Conservation (phyloP, 495 filamentous ascomycete genomes). For the Wilcoxina mikolae region DNA sequence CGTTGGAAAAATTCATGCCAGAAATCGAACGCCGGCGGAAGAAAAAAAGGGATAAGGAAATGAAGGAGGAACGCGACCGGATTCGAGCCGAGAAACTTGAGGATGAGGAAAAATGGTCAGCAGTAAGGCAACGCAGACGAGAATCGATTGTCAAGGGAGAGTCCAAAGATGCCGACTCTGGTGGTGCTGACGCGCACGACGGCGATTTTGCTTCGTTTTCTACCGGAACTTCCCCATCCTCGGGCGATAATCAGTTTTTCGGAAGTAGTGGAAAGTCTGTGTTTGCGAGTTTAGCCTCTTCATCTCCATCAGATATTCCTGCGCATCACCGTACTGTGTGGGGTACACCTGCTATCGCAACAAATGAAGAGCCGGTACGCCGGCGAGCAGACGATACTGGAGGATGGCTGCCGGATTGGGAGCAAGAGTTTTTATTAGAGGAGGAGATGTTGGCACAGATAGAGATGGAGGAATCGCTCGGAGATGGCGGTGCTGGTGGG, state of each 20-base stretch:
- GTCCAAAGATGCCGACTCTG: conserved; percentile 29
- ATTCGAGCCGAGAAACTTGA: conserved; percentile 54
- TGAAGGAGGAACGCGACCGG: conserved; percentile 78
- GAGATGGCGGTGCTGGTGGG: conserved; percentile 1
- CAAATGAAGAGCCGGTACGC: not conserved
- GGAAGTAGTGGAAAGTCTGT: too few species aligned
- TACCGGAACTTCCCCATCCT: not conserved
- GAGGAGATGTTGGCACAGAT: conserved; percentile 2
- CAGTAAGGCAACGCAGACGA: conserved; percentile 26
- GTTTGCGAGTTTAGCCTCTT: too few species aligned
- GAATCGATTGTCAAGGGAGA: conserved; percentile 23
- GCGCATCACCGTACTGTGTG: conserved; percentile 13
- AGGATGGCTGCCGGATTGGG: conserved; percentile 23
- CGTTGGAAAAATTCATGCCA: conserved; percentile 53
- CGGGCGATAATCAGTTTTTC: too few species aligned
- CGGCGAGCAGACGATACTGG: conserved; percentile 3
- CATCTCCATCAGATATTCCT: too few species aligned
- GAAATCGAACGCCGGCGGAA: conserved; percentile 71
- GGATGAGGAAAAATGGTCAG: conserved; percentile 10
- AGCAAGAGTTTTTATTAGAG: conserved; percentile 12
- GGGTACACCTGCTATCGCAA: conserved; percentile 14
- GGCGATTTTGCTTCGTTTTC: not conserved
- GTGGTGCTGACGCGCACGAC: too few species aligned
- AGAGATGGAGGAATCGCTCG: conserved; percentile 8
- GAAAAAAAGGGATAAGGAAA: conserved; percentile 71